A percentile compares a stretch with the other conserved stretches of the same genome.
These are phyloP conservation scores for Striga hermonthica DNA, from an alignment of 305 asterid genomes.

Conservation along the genomic window DNA sequence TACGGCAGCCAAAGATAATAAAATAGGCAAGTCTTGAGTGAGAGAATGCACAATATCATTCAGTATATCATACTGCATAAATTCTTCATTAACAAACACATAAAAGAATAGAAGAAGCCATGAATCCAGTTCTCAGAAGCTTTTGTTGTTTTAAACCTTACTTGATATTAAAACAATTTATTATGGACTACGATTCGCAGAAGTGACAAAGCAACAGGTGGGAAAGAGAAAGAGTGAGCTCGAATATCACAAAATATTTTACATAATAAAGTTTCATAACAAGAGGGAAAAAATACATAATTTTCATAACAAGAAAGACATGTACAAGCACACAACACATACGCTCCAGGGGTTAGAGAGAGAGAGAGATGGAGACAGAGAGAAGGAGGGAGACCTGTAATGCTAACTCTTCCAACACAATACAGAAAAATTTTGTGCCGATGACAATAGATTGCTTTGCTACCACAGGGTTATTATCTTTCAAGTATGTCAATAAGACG, in stretches of 20 bases:
- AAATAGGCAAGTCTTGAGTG: slow-evolving; percentile 1
- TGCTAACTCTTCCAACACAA: slow-evolving; percentile 70
- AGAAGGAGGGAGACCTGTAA: slow-evolving; percentile 61
- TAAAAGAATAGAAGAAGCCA: slow-evolving; percentile 4
- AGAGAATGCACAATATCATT: slow-evolving; percentile 5
- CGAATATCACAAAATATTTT: slow-evolving; percentile 18
- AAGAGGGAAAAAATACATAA: neutral
- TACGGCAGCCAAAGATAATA: slow-evolving; percentile 4
- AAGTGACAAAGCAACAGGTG: slow-evolving; percentile 21
- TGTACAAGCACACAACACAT: neutral
- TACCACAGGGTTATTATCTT: slow-evolving; percentile 55
- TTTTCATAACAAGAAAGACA: neutral
- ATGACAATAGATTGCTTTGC: slow-evolving; percentile 71
- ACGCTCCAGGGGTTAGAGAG: neutral
- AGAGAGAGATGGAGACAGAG: slow-evolving; percentile 1
- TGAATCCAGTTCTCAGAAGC: slow-evolving; percentile 23
- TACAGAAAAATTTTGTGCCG: slow-evolving; percentile 64
- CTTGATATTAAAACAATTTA: slow-evolving; percentile 2
- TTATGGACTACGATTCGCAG: slow-evolving; percentile 9
- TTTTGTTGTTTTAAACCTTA: slow-evolving; percentile 7
- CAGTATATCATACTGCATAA: neutral
- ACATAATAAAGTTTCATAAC: slow-evolving; percentile 9
- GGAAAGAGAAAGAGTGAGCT: slow-evolving; percentile 12
- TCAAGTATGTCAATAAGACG: slow-evolving; percentile 59
- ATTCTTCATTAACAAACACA: slow-evolving; percentile 10